Evolutionary conservation across 163 green algal species (phyloP), one percentile per base, ranked within the genome.

Genomic region (Scenedesmus sp.): DNA sequence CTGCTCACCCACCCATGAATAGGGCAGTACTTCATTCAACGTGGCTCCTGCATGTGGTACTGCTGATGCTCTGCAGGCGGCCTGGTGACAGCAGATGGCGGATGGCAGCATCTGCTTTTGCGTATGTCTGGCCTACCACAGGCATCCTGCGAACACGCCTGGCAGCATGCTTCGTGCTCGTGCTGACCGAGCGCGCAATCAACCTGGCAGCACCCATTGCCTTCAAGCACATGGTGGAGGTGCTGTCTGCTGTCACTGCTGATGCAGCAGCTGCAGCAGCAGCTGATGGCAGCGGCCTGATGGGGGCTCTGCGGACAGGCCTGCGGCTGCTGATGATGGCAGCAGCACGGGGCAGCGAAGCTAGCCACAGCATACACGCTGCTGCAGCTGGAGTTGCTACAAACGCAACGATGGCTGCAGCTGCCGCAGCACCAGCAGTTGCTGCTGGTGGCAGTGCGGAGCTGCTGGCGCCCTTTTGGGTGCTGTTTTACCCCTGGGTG

Each of bases 181-280:
- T 98, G 8, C 54, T 96, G 3, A 54, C 90, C 2, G 93, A 98
- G 91, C 94, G 97, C 15, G 91, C 94, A 8, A 95, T 98, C 70
- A 98, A 98, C 90, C 92, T 98, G n/a, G 95, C 95, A 34, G 96
- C 98, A 54, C 96, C 96, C 0, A 94, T 97, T 62, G 93, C 96
- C 18, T 98, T 97, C 91, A 97, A 98, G 73, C 92, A 96, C 86
- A 97, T 97, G 88, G 93, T 97, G n/a, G 90, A 96, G 73, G 76
- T 90, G 73, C 81, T 95, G 54, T 84, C 84, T 57, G 82, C 77
- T 5, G 15, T 84, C 0, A 79, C 54, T 1, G 76, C 56, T 8
- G 55, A 62, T 56, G 46, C 59, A n/a, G 84, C 90, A 74, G 84
- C 26, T 56, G 52, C 64, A 46, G 82, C 81, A 54, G 81, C 46